Evolutionary conservation across 441 rosid species (phyloP).

Genomic region (Gossypium gossypioides): DNA sequence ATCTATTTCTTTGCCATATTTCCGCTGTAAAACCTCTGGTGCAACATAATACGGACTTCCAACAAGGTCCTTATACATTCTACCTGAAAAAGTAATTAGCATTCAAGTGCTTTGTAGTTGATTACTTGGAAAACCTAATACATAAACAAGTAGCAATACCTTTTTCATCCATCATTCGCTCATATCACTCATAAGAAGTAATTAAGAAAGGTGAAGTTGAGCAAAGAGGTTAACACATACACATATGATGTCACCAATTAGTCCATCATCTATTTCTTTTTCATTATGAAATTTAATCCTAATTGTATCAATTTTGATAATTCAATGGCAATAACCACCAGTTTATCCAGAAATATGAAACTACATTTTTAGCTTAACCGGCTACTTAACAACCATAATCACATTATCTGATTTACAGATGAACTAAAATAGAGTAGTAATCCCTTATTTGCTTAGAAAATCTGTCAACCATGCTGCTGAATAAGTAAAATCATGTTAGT

Average conservation of each 20-base stretch:
- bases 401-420: background rate
- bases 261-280: background rate
- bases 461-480: too few species aligned
- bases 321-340: background rate
- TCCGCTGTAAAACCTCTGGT: slow-evolving; percentile 43
- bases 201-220: background rate
- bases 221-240: background rate
- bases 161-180: background rate
- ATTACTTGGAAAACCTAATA: background rate
- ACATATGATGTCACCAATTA: background rate
- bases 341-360: slow-evolving; percentile 7
- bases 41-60: slow-evolving; percentile 63
- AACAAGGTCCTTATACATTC: slow-evolving; percentile 33
- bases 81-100: slow-evolving; percentile 27
- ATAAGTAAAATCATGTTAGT: too few species aligned
- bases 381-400: background rate
- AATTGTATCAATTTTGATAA: background rate
- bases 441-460: too few species aligned
- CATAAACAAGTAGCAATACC: background rate
- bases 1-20: slow-evolving; percentile 54
- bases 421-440: background rate
- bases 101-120: background rate
- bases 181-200: background rate
- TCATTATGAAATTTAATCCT: background rate
- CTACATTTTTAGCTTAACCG: background rate